A percentile compares a stretch with the other conserved stretches of the same genome.
Conservation (phyloP, 2,329 filamentous ascomycete species). For the Talaromyces verruculosus region DNA sequence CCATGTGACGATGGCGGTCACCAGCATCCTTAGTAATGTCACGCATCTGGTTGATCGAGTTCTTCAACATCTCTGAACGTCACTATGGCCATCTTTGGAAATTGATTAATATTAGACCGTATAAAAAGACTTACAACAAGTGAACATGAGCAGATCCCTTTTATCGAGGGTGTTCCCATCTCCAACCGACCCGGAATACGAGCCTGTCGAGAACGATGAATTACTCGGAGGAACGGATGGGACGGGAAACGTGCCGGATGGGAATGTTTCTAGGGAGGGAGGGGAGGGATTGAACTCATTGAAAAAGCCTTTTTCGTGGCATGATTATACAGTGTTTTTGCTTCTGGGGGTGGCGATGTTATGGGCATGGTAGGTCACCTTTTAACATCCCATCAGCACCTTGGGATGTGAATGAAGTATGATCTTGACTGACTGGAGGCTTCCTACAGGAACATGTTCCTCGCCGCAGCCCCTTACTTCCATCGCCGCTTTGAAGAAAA, state of each 20-base stretch:
- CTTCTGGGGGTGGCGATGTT: slow-evolving; percentile 90
- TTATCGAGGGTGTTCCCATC: slow-evolving; percentile 20
- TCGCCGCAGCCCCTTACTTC: slow-evolving; percentile 93
- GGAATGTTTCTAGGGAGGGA: neutral
- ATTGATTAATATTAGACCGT: neutral
- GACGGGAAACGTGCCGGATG: slow-evolving; percentile 10
- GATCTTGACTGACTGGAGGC: neutral
- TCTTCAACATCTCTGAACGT: neutral
- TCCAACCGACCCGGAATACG: slow-evolving; percentile 25
- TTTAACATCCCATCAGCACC: neutral
- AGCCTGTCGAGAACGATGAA: slow-evolving; percentile 28
- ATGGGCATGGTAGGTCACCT: slow-evolving; percentile 80
- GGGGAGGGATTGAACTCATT: slow-evolving; percentile 11
- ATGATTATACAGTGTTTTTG: slow-evolving; percentile 82
- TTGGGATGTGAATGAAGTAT: no score
- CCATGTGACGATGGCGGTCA: slow-evolving; percentile 10
- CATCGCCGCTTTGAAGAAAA: slow-evolving; percentile 72
- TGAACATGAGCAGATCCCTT: slow-evolving; percentile 7
- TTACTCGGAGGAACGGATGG: slow-evolving; percentile 18
- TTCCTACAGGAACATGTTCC: slow-evolving; percentile 87
- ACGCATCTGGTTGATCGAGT: neutral
- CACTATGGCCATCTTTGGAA: neutral
- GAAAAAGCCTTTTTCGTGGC: slow-evolving; percentile 66
- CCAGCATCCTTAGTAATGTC: neutral
- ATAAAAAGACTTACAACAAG: neutral